phyloP scores from a whole-genome alignment of 2,329 filamentous ascomycete genomes.

The Fusarium nisikadoi region DNA sequence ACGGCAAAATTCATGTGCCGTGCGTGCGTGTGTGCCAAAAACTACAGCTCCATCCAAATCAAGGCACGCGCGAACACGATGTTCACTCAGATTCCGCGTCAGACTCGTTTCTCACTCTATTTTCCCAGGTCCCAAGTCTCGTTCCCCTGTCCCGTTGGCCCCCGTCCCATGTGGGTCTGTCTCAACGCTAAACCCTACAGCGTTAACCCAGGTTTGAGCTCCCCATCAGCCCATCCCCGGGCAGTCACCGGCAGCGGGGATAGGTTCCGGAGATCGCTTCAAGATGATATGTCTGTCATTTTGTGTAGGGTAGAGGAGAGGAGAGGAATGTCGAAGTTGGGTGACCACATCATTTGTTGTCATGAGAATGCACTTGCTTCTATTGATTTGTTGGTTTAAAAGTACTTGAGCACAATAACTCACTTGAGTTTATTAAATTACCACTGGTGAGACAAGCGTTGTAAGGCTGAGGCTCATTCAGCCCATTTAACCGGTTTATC shows the following conservation, averaged over 20 bases:
- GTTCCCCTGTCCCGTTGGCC: constrained; percentile 37
- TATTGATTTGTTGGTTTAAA: neutral
- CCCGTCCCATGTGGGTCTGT: constrained; percentile 32
- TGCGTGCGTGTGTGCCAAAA: neutral
- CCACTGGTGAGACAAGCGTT: neutral
- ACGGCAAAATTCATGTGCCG: constrained; percentile 3
- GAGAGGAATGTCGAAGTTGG: neutral
- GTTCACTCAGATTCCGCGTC: constrained; percentile 14
- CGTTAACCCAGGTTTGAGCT: constrained; percentile 23
- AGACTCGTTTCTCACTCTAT: constrained; percentile 16
- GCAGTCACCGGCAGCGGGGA: constrained; percentile 32
- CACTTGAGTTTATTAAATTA: rapidly evolving
- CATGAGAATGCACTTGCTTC: rapidly evolving
- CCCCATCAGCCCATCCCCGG: constrained; percentile 18
- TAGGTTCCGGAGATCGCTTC: constrained; percentile 29
- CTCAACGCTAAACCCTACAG: constrained; percentile 11
- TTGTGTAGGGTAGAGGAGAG: constrained; percentile 23
- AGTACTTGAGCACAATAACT: neutral
- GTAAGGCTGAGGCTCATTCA: neutral
- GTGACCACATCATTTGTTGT: neutral
- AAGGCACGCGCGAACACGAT: constrained; percentile 27
- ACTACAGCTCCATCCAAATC: constrained; percentile 4
- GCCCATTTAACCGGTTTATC: neutral
- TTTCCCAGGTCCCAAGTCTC: constrained; percentile 25
- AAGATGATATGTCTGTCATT: neutral